Base-by-base conservation (phyloP, 768 basidiomycete species). In the Coprinopsis strossmayeri region DNA sequence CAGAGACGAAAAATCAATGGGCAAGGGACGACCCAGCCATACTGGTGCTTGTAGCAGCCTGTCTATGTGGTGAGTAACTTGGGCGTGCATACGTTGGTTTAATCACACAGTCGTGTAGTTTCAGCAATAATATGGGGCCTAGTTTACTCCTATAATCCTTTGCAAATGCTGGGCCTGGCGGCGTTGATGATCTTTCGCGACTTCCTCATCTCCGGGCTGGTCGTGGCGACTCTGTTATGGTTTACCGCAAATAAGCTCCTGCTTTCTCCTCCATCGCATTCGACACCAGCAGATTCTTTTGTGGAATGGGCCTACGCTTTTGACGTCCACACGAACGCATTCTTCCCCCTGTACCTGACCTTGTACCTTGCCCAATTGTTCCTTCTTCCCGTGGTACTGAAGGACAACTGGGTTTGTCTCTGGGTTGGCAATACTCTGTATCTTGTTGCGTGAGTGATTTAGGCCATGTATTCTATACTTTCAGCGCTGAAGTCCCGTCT, bases 1-100 rank as follows among this genome's bases (percentile, higher is more conserved):
- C 67, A 89, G 92, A 97, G 73, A 97, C 94, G 17, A 97, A 96
- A 74, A 96, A 98, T 64, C 91, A 88, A 13, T 97, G 94, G 94
- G 92, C 94, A 17, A 74, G 95, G 64, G 95, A 98, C 65, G 95
- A 98, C 61, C 95, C 95, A 18, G 95, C 95, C 23, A 92, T 96
- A 54, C 76, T 97, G 23, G 76, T 97, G 24, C 78, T 98, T 42
- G 83, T 97, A 37, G 77, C 79, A 42, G 85, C 78, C 37, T 91
- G 84, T 63, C 77, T 94, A 18, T 74, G 73, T 45, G 81, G 92
- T 91, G 54, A 45, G 76, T 68, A 11, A 3, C 17, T 21, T 20
- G n/a, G n/a, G 12, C 3, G 38, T 34, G n/a, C 34, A 26, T 23
- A 24, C 5, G 2, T 39, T 24, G 44, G 2, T 24, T 11, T n/a